These are phyloP conservation scores for Orbilia oligospora DNA, from an alignment of 2,329 filamentous ascomycete species.

Conservation along the genomic window DNA sequence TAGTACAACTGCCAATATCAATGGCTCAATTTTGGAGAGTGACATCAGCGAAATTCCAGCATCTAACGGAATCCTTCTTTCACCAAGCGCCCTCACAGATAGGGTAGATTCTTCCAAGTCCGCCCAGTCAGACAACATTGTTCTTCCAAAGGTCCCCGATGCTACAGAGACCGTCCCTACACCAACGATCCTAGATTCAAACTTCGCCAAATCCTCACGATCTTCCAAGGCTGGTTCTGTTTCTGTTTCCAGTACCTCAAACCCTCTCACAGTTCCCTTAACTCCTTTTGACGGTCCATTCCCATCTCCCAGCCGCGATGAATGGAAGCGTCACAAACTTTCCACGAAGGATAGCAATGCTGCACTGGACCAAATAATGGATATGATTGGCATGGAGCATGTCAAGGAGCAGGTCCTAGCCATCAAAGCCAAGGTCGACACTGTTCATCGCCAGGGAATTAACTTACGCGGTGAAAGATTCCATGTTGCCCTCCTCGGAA, in stretches of 20 bases:
- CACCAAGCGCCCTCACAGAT: conserved; percentile 3
- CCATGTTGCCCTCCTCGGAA: conserved; percentile 76
- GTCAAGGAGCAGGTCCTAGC: conserved; percentile 76
- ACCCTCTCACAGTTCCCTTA: background rate
- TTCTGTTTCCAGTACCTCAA: background rate
- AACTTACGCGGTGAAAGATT: conserved; percentile 74
- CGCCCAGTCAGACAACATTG: background rate
- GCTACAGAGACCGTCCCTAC: background rate
- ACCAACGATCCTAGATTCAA: background rate
- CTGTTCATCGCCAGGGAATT: conserved; percentile 72
- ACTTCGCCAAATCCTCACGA: background rate
- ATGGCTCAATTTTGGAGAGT: background rate
- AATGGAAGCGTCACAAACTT: conserved; percentile 76
- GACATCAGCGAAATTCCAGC: background rate
- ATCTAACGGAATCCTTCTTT: background rate
- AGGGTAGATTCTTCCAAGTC: background rate
- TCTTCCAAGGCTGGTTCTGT: background rate
- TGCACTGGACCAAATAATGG: conserved; percentile 76
- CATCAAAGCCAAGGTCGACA: conserved; percentile 77
- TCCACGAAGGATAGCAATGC: conserved; percentile 70
- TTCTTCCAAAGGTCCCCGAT: background rate
- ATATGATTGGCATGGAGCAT: conserved; percentile 78
- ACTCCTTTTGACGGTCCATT: conserved; percentile 15
- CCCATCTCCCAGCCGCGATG: conserved; percentile 66
- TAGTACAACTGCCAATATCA: background rate